A percentile compares a stretch with the other conserved stretches of the same genome.
Evolutionary conservation across 73 alveolate species (phyloP).

Genomic region (Paramecium tetraurelia): DNA sequence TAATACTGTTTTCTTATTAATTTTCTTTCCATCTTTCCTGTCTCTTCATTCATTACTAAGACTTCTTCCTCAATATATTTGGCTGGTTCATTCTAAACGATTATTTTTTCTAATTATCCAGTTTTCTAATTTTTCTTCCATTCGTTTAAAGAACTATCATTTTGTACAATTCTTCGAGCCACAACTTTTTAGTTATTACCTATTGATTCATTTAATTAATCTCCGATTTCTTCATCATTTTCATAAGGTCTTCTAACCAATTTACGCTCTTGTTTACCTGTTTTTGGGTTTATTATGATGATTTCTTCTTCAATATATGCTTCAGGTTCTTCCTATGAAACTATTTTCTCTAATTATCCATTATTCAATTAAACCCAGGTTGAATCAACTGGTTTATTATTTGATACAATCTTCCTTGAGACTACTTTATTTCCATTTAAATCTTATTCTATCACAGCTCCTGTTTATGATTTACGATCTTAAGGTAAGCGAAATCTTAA

Average conservation of each 20-base stretch:
- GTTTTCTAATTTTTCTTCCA: not conserved
- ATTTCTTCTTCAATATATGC: not conserved
- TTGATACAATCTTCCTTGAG: too few relatives aligned
- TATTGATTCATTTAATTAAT: not conserved
- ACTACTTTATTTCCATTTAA: too few relatives aligned
- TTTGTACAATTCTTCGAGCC: not conserved
- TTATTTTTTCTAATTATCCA: not conserved
- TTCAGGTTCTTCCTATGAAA: not conserved
- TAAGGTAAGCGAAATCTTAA: too few relatives aligned
- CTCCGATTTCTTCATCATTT: not conserved
- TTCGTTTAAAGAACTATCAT: not conserved
- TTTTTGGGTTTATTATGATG: not conserved
- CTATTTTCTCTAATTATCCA: too few relatives aligned
- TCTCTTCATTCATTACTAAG: not conserved
- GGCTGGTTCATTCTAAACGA: not conserved
- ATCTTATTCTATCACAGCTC: too few relatives aligned
- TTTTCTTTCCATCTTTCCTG: not conserved
- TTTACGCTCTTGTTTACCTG: not conserved
- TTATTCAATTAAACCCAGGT: too few relatives aligned
- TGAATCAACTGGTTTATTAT: too few relatives aligned
- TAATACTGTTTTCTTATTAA: not conserved
- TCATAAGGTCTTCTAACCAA: not conserved
- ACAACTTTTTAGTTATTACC: not conserved
- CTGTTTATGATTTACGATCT: too few relatives aligned
- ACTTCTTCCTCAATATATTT: not conserved